A percentile compares a stretch with the other conserved stretches of the same genome.
These are phyloP conservation scores for Tetrahymena elliotti DNA, from an alignment of 73 alveolate genomes.

Conservation along the genomic window DNA sequence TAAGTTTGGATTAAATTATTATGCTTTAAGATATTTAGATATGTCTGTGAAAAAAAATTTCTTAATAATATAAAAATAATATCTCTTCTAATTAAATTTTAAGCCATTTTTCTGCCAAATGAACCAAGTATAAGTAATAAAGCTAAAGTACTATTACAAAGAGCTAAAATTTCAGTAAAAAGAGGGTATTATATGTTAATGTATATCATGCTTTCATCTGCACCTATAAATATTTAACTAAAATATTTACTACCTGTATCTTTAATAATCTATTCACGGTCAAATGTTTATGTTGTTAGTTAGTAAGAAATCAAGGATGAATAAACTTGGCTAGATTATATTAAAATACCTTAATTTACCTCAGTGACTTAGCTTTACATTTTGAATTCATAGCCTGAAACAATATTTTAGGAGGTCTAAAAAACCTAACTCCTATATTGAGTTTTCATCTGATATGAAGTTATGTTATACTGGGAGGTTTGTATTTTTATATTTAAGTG, in stretches of 20 bases:
- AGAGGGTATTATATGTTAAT: not conserved
- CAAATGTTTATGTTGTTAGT: not conserved
- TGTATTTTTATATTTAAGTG: not conserved
- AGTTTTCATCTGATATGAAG: not conserved
- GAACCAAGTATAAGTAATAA: not conserved
- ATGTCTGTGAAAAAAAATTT: not conserved
- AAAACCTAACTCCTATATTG: not conserved
- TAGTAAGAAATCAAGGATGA: not conserved
- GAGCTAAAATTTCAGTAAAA: not conserved
- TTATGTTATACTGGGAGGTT: not conserved
- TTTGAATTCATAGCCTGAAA: not conserved
- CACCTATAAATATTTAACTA: not conserved
- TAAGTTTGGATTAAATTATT: too few species aligned
- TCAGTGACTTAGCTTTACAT: not conserved
- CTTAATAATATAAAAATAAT: too few species aligned
- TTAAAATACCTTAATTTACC: not conserved
- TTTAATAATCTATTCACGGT: not conserved
- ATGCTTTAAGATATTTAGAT: not conserved
- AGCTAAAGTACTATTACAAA: not conserved
- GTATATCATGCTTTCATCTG: not conserved
- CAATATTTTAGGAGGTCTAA: not conserved
- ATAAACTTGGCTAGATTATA: not conserved
- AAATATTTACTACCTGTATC: not conserved
- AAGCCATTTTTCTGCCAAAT: not conserved
- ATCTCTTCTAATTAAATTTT: not conserved